Percentiles rank a stretch among this genome's conserved stretches.
These are phyloP conservation scores for Achlya hypogyna DNA, from an alignment of 352 stramenopile species.

Conservation along the genomic window DNA sequence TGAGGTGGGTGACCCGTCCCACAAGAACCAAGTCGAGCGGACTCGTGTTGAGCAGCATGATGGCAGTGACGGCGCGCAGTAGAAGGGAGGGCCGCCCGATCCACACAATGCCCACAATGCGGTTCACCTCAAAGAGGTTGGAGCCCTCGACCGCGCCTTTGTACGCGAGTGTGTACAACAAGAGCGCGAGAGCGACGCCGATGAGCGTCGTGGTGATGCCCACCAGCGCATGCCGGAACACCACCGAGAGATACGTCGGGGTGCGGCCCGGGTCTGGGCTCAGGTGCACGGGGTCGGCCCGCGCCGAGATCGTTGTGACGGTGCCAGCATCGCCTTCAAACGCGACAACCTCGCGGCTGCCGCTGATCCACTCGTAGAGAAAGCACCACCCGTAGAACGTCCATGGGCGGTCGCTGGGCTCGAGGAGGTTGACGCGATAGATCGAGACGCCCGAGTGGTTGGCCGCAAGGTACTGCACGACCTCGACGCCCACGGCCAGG, in stretches of 20 bases:
- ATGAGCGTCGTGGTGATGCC: not conserved
- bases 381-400: slow-evolving; percentile 15
- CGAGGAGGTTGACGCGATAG: not conserved
- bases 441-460: not conserved
- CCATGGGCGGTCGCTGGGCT: not conserved
- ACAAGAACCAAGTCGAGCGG: not conserved
- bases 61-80: slow-evolving; percentile 4
- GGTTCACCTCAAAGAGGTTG: slow-evolving; percentile 13
- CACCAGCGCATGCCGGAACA: not conserved
- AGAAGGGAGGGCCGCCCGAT: slow-evolving; percentile 1
- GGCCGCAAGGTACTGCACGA: slow-evolving; percentile 6
- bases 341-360: slow-evolving; percentile 9
- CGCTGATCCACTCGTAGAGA: slow-evolving; percentile 17
- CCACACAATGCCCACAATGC: slow-evolving; percentile 12
- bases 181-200: not conserved
- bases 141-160: not conserved
- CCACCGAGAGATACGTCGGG: not conserved
- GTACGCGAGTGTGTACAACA: not conserved
- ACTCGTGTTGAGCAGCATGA: slow-evolving; percentile 1
- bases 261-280: not conserved
- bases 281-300: not conserved
- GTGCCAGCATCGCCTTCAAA: slow-evolving; percentile 12
- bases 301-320: slow-evolving; percentile 1
- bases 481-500: not conserved
- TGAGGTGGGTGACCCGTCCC: not conserved